A percentile compares a stretch with the other conserved stretches of the same genome.
Evolutionary conservation across 441 rosid species (phyloP).

Genomic region (Macaranga tanarius): DNA sequence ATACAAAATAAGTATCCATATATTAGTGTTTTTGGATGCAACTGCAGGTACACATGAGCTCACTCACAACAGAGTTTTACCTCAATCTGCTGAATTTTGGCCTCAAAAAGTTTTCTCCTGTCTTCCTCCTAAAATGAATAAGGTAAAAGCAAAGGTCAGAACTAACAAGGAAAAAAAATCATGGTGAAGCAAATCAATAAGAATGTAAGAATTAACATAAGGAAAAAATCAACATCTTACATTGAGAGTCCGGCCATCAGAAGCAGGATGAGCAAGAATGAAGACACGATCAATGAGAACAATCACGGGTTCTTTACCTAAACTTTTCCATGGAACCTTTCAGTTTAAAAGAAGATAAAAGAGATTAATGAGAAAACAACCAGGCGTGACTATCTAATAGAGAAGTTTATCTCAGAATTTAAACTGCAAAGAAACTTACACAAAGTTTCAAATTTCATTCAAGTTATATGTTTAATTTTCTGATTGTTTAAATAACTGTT

Average conservation of each 20-base stretch:
- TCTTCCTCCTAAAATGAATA: conserved; percentile 67
- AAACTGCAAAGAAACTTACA: background rate
- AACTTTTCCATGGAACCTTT: conserved; percentile 99
- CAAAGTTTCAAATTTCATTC: background rate
- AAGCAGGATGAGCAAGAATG: conserved; percentile 81
- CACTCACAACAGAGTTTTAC: conserved; percentile 29
- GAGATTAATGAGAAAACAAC: conserved; percentile 4
- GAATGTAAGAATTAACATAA: background rate
- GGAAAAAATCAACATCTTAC: conserved; percentile 34
- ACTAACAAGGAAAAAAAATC: background rate
- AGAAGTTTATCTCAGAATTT: conserved; percentile 13
- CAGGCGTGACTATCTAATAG: conserved; percentile 11
- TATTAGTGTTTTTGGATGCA: background rate
- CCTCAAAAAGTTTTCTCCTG: conserved; percentile 73
- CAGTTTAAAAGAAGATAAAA: conserved; percentile 16
- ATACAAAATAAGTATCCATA: background rate
- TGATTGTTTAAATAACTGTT: background rate
- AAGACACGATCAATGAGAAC: conserved; percentile 93
- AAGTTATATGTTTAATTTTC: background rate
- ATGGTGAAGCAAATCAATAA: background rate
- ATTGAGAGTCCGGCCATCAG: conserved; percentile 60
- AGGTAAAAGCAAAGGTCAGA: conserved; percentile 18
- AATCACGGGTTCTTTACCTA: conserved; percentile 96
- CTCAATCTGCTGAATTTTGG: conserved; percentile 95
- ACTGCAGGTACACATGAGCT: background rate